Evolutionary conservation across 306 rosid genomes (phyloP), one percentile per base, ranked within the genome.

Genomic region (Coriaria nepalensis): DNA sequence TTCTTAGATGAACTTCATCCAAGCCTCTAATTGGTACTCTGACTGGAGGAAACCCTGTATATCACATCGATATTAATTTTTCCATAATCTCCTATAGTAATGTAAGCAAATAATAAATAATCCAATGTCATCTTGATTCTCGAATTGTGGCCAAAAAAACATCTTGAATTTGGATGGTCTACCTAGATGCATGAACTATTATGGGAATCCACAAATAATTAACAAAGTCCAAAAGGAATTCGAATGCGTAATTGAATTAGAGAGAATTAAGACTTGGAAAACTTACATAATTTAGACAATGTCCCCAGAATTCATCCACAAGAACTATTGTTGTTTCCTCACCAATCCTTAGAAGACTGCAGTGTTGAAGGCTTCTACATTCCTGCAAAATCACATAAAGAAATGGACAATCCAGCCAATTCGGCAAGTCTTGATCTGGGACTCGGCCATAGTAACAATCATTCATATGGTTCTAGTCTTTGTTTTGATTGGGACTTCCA

Each of bases 271-370:
- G 81, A 82, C 65, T 64, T 82, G 57, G 69, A 58, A 6, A 66
- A 61, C 10, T 45, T 82, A 2, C 10, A 44, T 5, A 34, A 56
- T 56, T 52, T 82, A 43, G 57, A 73, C 47, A 73, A 65, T 83
- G 77, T 75, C 56, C 0, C 71, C 33, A 71, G 94, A 69, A 10
- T 76, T 8, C 94, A 79, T 55, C 82, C 94, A 5, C 68, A 69
- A 41, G 84, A 42, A 35, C 94, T 87, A 4, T 45, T 83, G 20
- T 48, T 76, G 42, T 3, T 76, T 13, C 94, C 94, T 29, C 79
- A 71, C 53, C 54, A 70, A 38, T 66, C 84, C 2, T 35, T 15
- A 0, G 78, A 83, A 40, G 84, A 76, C 35, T 76, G 84, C 56
- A 47, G 7, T 0, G 68, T 83, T 6, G 67, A 65, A 20, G 78